A percentile compares a stretch with the other conserved stretches of the same genome.
These are phyloP conservation scores for Lineolata rhizophorae DNA, from an alignment of 495 filamentous ascomycete genomes.

Conservation along the genomic window DNA sequence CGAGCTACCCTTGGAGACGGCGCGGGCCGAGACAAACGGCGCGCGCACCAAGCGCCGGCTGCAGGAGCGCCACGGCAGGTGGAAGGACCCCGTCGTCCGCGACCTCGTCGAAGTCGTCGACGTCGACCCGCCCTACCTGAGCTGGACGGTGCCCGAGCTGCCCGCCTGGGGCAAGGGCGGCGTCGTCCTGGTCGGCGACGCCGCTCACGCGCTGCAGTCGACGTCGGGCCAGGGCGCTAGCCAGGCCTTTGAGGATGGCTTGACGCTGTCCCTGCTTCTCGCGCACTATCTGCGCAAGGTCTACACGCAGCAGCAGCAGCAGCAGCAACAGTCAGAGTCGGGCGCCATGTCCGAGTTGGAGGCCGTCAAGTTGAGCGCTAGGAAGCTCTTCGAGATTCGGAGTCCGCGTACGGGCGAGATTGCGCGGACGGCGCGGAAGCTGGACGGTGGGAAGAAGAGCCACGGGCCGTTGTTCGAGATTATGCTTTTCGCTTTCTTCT, in stretches of 20 bases:
- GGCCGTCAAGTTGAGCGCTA: slow-evolving; percentile 3
- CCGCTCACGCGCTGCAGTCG: slow-evolving; percentile 15
- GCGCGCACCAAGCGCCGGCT: slow-evolving; percentile 21
- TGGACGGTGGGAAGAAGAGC: slow-evolving; percentile 5
- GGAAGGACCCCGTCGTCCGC: slow-evolving; percentile 29
- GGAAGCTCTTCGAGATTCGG: slow-evolving; percentile 6
- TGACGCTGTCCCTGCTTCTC: slow-evolving; percentile 8
- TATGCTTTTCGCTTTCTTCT: slow-evolving; percentile 9
- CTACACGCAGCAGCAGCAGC: neutral
- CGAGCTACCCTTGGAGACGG: slow-evolving; percentile 3
- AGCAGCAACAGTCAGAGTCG: neutral
- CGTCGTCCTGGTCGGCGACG: slow-evolving; percentile 15
- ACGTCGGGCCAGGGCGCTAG: slow-evolving; percentile 16
- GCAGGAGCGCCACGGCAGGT: slow-evolving; percentile 22
- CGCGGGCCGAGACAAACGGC: slow-evolving; percentile 17
- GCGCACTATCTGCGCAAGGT: slow-evolving; percentile 2
- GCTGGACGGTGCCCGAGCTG: slow-evolving; percentile 27
- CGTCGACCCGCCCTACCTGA: slow-evolving; percentile 29
- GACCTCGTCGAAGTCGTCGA: slow-evolving; percentile 19
- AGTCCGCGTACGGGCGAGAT: slow-evolving; percentile 5
- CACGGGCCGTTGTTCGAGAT: slow-evolving; percentile 6
- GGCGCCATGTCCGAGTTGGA: slow-evolving; percentile 1
- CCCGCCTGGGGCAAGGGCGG: slow-evolving; percentile 21
- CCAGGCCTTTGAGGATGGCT: slow-evolving; percentile 15
- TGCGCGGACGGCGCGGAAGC: slow-evolving; percentile 6